Conservation (phyloP, 129 eudicot species). For the Tanacetum coccineum region DNA sequence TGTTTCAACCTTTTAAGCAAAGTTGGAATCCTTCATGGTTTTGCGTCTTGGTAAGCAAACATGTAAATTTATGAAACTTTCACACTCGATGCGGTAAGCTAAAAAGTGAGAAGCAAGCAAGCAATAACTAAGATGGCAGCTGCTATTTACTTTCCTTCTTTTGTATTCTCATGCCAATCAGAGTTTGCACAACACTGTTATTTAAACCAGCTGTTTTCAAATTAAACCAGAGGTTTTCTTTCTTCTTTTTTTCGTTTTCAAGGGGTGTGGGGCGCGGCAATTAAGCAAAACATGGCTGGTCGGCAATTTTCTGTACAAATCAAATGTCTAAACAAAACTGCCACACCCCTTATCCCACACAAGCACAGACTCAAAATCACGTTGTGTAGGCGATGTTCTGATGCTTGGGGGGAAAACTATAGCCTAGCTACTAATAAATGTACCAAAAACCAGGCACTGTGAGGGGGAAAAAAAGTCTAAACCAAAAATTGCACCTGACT, state of each 20-base stretch:
- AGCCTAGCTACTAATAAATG: constrained; percentile 33
- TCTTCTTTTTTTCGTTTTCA: constrained; percentile 8
- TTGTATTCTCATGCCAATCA: constrained; percentile 27
- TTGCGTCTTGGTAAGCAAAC: too few relatives aligned
- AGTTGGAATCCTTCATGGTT: too few relatives aligned
- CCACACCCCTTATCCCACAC: constrained; percentile 36
- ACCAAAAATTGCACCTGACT: constrained; percentile 31
- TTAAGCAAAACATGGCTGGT: constrained; percentile 23
- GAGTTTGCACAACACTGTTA: constrained; percentile 29
- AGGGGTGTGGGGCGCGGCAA: constrained; percentile 26
- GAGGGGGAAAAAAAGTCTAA: constrained; percentile 15
- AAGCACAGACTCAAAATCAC: constrained; percentile 30
- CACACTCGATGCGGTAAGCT: too few relatives aligned
- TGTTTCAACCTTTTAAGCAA: too few relatives aligned
- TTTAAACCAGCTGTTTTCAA: constrained; percentile 26
- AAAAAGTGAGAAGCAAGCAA: too few relatives aligned
- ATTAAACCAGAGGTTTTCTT: not conserved
- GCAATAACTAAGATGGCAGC: not conserved
- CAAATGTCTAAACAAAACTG: constrained; percentile 33
- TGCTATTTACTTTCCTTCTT: too few relatives aligned
- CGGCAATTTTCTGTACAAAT: constrained; percentile 36
- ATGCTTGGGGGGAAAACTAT: constrained; percentile 25
- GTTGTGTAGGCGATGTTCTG: constrained; percentile 11
- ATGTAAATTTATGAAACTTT: too few relatives aligned
- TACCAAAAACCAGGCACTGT: constrained; percentile 39